These are phyloP conservation scores for Chrysopogon serrulatus DNA, from an alignment of 176 grass and related monocot species.

Conservation along the genomic window DNA sequence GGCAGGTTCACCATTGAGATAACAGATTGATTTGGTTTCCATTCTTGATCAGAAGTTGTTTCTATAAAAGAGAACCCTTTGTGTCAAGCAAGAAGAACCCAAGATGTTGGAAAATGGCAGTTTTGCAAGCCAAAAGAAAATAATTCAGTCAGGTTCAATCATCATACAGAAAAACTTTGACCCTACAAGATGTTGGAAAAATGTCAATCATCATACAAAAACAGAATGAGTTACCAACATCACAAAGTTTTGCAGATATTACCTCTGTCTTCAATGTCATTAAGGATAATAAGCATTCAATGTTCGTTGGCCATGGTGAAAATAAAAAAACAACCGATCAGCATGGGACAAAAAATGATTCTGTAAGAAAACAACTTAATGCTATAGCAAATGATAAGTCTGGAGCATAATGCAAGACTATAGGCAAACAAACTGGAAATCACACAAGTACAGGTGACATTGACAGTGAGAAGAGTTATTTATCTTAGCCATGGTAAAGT, in stretches of 20 bases:
- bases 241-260: not conserved
- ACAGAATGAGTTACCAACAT: not conserved
- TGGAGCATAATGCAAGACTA: not conserved
- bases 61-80: too few species aligned
- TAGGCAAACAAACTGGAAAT: not conserved
- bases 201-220: not conserved
- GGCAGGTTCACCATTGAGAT: conserved; percentile 39
- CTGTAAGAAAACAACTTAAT: not conserved
- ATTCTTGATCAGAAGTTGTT: conserved; percentile 43
- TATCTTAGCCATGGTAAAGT: not conserved
- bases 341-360: conserved; percentile 15
- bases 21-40: too few species aligned
- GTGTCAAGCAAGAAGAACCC: too few species aligned
- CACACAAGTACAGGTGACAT: not conserved
- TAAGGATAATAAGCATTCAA: not conserved
- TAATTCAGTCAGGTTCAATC: too few species aligned
- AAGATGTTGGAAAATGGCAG: too few species aligned
- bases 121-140: too few species aligned
- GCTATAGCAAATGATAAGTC: not conserved
- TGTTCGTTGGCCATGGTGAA: conserved; percentile 15
- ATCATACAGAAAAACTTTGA: too few species aligned
- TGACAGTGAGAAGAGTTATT: not conserved
- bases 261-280: conserved; percentile 45
- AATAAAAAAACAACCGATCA: conserved; percentile 21
- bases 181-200: conserved; percentile 33